A percentile compares a stretch with the other conserved stretches of the same genome.
phyloP scores from a whole-genome alignment of 148 eudicot genomes.

The Chenopodium berlandieri region DNA sequence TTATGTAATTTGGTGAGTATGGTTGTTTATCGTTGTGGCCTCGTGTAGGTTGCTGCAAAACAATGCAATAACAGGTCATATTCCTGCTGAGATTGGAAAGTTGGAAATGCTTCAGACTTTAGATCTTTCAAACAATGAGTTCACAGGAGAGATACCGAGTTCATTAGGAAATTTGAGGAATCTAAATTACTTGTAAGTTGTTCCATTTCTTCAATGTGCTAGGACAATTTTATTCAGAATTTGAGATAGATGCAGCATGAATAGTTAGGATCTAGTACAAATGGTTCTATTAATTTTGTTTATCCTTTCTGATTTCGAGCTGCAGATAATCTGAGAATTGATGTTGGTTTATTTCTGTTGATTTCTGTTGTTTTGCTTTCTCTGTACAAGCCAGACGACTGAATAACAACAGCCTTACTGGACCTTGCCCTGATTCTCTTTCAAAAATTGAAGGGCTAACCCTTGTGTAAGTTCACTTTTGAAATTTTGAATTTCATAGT shows the following conservation, averaged over 20 bases:
- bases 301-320: background rate
- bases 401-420: constrained; percentile 85
- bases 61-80: constrained; percentile 67
- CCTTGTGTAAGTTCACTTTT: constrained; percentile 62
- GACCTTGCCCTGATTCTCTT: constrained; percentile 60
- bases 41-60: constrained; percentile 71
- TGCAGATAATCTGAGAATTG: background rate
- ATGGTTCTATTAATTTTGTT: background rate
- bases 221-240: background rate
- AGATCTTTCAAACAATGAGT: constrained; percentile 73
- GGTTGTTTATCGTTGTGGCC: background rate
- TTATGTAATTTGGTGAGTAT: constrained; percentile 11
- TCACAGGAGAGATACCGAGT: constrained; percentile 63
- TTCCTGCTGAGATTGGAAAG: constrained; percentile 66
- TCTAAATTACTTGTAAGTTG: constrained; percentile 78
- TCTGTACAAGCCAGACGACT: constrained; percentile 64
- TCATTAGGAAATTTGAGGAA: constrained; percentile 61
- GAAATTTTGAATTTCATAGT: background rate
- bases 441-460: constrained; percentile 59
- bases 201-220: constrained; percentile 1
- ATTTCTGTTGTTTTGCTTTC: constrained; percentile 16
- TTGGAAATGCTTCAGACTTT: constrained; percentile 76
- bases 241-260: background rate
- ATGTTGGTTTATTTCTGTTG: background rate
- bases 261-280: background rate